Evolutionary conservation across 2,329 filamentous ascomycete species (phyloP), one percentile per base, ranked within the genome.

Genomic region (Hypoxylon sp.): DNA sequence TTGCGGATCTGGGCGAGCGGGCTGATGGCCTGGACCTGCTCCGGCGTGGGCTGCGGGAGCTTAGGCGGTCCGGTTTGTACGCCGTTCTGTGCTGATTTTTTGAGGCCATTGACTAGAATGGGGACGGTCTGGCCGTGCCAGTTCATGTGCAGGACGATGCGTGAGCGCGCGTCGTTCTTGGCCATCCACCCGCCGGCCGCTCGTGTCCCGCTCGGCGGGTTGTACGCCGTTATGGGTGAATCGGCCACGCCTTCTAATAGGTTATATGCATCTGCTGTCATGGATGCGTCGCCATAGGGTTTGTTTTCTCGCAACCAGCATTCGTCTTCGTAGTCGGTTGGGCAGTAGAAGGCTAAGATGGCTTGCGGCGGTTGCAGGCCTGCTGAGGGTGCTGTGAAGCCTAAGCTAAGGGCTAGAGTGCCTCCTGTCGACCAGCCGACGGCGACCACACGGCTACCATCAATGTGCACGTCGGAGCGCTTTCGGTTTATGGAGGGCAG

Each of bases 341-440:
- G 83, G 22, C 76, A 75, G 63, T 86, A 87, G 59, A 86, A 84
- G 0, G 75, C 76, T 0, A 86, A 70, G 5, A 84, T 79, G 0
- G 81, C 83, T 0, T 79, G 64, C 0, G 84, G 84, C 0, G 83
- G 77, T 14, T 9, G 39, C 0, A 85, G 22, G 0, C 77, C 80
- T 2, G 42, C 22, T 6, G 63, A 33, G 0, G 55, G 48, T 0
- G 78, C 64, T 0, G 80, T 84, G 74, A 77, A 85, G 0, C 70
- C 81, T 0, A 83, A 67, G 0, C 80, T 77, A 76, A 86, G 78
- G 3, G 84, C 84, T 0, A 87, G 73, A 4, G 79, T 77, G 0
- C 83, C 85, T 3, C 84, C 84, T 0, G 80, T 78, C 0, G 84
- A 86, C 83, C 83, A 86, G 0, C 84, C 84, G 1, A 86, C 73